Conservation (phyloP, 371 early-diverging fungal genomes). For the Nematocida ironsii region DNA sequence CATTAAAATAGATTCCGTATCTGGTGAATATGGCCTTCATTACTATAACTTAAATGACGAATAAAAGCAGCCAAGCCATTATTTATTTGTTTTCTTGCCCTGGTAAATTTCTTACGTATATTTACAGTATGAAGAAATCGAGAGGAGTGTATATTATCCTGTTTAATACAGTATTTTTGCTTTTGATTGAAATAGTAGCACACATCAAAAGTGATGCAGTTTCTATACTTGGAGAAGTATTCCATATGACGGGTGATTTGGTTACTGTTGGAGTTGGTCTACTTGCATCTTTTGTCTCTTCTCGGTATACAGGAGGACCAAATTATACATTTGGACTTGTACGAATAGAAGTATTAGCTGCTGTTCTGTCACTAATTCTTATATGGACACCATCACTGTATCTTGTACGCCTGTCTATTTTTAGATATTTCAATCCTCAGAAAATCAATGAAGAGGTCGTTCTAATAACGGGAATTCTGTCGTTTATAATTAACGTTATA, state of each 20-base stretch:
- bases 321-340: slow-evolving; percentile 42
- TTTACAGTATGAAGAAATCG: slow-evolving; percentile 56
- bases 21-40: slow-evolving; percentile 37
- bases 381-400: slow-evolving; percentile 31
- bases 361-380: slow-evolving; percentile 19
- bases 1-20: slow-evolving; percentile 36
- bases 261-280: slow-evolving; percentile 2
- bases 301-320: slow-evolving; percentile 13
- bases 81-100: slow-evolving; percentile 14
- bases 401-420: slow-evolving; percentile 18
- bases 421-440: slow-evolving; percentile 11
- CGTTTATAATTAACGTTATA: slow-evolving; percentile 27
- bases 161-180: slow-evolving; percentile 45
- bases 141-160: slow-evolving; percentile 56
- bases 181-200: slow-evolving; percentile 30
- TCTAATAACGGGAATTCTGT: slow-evolving; percentile 10
- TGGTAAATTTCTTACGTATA: slow-evolving; percentile 22
- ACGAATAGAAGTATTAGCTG: slow-evolving; percentile 36
- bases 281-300: neutral
- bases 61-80: slow-evolving; percentile 15
- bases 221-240: slow-evolving; percentile 43
- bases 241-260: slow-evolving; percentile 46
- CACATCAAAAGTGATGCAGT: slow-evolving; percentile 40
- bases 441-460: slow-evolving; percentile 12
- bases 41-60: slow-evolving; percentile 51